Percentiles rank a stretch among this genome's conserved stretches.
These are phyloP conservation scores for Hylodesmum podocarpum DNA, from an alignment of 306 rosid species.

Conservation along the genomic window DNA sequence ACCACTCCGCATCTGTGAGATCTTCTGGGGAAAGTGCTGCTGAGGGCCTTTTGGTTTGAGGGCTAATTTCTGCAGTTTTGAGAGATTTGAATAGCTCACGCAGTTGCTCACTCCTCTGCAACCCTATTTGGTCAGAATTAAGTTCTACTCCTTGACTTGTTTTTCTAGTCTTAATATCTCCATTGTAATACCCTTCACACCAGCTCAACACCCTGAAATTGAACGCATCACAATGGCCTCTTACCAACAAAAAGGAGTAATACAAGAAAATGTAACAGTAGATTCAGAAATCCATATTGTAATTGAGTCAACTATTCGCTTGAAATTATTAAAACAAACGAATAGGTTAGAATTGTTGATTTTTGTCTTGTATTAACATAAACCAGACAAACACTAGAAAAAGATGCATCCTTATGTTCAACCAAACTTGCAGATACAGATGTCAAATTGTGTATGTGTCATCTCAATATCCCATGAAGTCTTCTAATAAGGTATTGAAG, in stretches of 20 bases:
- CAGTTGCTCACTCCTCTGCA: conserved; percentile 77
- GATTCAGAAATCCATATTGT: neutral
- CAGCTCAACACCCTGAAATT: conserved; percentile 63
- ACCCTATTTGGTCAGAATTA: conserved; percentile 63
- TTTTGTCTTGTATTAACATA: neutral
- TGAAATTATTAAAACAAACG: neutral
- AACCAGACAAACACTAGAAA: neutral
- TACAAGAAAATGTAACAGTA: conserved; percentile 2
- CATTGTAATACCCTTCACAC: conserved; percentile 91
- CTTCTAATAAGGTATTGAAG: neutral
- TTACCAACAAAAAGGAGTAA: neutral
- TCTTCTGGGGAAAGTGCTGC: conserved; percentile 84
- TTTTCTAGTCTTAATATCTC: conserved; percentile 87
- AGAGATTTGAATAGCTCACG: conserved; percentile 69
- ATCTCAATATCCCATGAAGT: neutral
- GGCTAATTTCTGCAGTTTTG: conserved; percentile 54
- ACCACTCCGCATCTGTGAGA: conserved; percentile 88
- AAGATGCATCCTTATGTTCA: conserved; percentile 3
- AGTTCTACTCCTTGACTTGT: conserved; percentile 68
- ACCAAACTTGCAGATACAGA: neutral
- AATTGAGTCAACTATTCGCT: neutral
- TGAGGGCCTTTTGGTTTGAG: conserved; percentile 70
- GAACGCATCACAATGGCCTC: neutral
- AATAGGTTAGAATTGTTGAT: neutral
- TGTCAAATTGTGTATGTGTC: neutral